Base-by-base conservation (phyloP, 176 grass and related monocot genomes). In the Aegilops umbellulata region DNA sequence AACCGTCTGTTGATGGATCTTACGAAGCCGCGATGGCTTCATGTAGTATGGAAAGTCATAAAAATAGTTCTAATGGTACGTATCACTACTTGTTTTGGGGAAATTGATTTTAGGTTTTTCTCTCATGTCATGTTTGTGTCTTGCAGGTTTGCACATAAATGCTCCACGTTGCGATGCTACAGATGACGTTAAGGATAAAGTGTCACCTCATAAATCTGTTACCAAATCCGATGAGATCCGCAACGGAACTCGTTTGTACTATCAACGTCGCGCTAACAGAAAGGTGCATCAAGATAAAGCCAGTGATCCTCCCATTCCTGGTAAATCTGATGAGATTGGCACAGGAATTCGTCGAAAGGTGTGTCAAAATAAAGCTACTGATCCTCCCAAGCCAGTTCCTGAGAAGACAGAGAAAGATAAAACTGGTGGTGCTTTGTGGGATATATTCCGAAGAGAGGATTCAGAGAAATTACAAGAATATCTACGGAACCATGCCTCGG, bases 381-480 rank as follows among this genome's bases (percentile, higher is more conserved):
- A 32, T 65, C 31, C 12, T n/a, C 64, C 6, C 24, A 61, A 34
- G 34, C 74, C 14, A 69, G 83, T 4, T 64, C 39, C 38, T 36
- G 89, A 57, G 61, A 74, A 67, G 30, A 71, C 60, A 60, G 35
- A 82, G 44, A 51, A 78, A 29, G 25, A 77, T 60, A 70, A 61
- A 55, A 74, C 66, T 30, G 92, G 88, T 78, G 95, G 85, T 76
- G 95, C 92, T 61, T 88, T 97, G 27, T 97, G 92, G 92, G 92
- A 97, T 67, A 97, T 97, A 86, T 97, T 97, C 55, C 87, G 92
- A 60, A 93, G 95, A 81, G 89, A 93, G 83, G 95, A 97, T 88
- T 86, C 77, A 76, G 67, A 66, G 5, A 97, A 90, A 68, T 35
- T 97, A 70, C 87, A 88, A 44, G 87, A 93, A 38, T 97, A 88